Base-by-base conservation (phyloP, 2,329 filamentous ascomycete genomes). In the Cercospora berteroae region DNA sequence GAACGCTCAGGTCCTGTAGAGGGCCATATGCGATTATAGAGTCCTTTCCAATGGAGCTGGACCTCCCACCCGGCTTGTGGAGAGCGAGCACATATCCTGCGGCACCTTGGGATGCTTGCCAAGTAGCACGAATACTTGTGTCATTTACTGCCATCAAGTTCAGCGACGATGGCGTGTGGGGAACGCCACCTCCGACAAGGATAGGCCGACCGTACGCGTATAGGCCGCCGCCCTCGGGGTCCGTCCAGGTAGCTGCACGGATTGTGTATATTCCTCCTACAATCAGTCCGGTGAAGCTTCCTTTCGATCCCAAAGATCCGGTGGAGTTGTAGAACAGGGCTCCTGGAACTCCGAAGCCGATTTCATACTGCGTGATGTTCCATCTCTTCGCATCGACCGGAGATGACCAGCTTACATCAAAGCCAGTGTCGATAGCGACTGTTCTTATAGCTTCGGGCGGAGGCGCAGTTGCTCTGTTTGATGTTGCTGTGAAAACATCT, bases 341-440 rank as follows among this genome's bases (percentile, higher is more conserved):
- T 8, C 39, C 36, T 29, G 42, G 59, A 27, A 29, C 39, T 6
- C 31, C 23, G 29, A 29, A 48, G 7, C 31, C 42, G 59, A 48
- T 18, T 25, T 48, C 39, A 25, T 61, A 61, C 59, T 61, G 59
- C 59, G 59, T n/a, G 25, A 61, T 61, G 2, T 61, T 61, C 59
- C 59, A 61, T 13, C 29, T 27, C 0, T 27, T 25, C n/a, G n/a
- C 9, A 48, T 42, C 36, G 16, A 42, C 8, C 36, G 58, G 36
- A 23, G 31, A 5, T 27, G 36, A 42, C 58, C 58, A 60, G 58
- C 58, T 60, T 9, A 60, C 36, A 27, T 42, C n/a, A 36, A 60
- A 60, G 12, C 58, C 58, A 8, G 29, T 36, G 1, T 23, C 8
- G 18, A 36, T 60, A 20, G 27, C 33, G 6, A 20, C 25, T 27